Evolutionary conservation across 129 eudicot species (phyloP), one percentile per base, ranked within the genome.

Genomic region (Chrysanthemum makinoi): DNA sequence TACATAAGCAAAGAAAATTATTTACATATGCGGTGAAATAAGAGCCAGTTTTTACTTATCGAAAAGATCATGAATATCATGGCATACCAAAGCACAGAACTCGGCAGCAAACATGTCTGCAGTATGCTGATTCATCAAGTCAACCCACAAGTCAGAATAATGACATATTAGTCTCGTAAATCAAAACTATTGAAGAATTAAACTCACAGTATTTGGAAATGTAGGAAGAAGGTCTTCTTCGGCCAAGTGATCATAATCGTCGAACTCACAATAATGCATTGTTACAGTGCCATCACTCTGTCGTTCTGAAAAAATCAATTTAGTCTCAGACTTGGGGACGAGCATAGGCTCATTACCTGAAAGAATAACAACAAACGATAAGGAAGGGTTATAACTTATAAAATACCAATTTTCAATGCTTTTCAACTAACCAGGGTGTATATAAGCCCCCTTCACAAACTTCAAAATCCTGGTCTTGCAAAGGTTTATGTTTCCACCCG

Each of bases 81-180:
- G 44, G 72, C 86, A 44, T 86, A 89, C 98, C 96, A 79, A 83
- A 14, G 80, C 60, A 65, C 72, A 66, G 64, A 78, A 79, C 80
- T 89, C 89, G 28, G 79, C 83, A 24, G 95, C 98, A 61, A 92
- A 81, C 80, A 88, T 81, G 83, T 92, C 98, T 1, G 98, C 96
- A 67, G 39, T 77, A 75, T 86, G 95, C 98, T 92, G 95, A 68
- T 47, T 75, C 68, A 58, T 30, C 69, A 75, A 57, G 49, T 57
- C 62, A 75, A 66, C 47, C 68, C 74, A 46, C 51, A 56, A 65
- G 74, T 67, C 52, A 75, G 62, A 47, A 67, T 66, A 33, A 47
- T 48, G 12, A 33, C 39, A 33, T 33, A 33, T 33, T 4, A 33
- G 39, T 33, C 39, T 33, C 39, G 39, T 33, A 33, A 33, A 5